Percentiles rank a stretch among this genome's conserved stretches.
phyloP scores from a whole-genome alignment of 257 asterid genomes.

The Gentiana macrophylla region DNA sequence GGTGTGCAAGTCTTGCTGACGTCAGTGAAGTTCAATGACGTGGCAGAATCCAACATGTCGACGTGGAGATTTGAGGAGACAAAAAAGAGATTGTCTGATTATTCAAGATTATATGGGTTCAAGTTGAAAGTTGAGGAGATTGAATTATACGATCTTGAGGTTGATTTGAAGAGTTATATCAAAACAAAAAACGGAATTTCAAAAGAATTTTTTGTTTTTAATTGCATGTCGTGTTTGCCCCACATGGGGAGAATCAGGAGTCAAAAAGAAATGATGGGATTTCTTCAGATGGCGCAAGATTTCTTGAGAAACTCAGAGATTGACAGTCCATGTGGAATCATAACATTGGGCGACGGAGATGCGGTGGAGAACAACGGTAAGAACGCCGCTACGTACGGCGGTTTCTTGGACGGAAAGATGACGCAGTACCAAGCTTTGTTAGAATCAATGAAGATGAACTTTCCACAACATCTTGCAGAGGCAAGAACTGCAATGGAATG shows the following conservation, averaged over 20 bases:
- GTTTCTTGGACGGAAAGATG: constrained; percentile 26
- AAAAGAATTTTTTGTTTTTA: constrained; percentile 27
- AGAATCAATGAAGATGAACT: constrained; percentile 27
- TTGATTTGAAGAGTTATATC: constrained; percentile 4
- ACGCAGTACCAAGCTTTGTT: constrained; percentile 23
- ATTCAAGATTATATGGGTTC: constrained; percentile 23
- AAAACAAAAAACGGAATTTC: not conserved
- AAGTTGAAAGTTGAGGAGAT: constrained; percentile 26
- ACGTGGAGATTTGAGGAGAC: constrained; percentile 36
- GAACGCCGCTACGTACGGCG: constrained; percentile 12
- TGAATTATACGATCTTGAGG: constrained; percentile 20
- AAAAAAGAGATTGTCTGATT: constrained; percentile 24
- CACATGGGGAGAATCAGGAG: constrained; percentile 33
- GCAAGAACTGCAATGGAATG: constrained; percentile 33
- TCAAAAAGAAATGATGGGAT: constrained; percentile 22
- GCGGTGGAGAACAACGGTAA: constrained; percentile 10
- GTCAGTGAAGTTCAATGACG: constrained; percentile 20
- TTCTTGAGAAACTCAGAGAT: constrained; percentile 11
- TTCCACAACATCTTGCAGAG: constrained; percentile 26
- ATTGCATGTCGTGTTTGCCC: constrained; percentile 30
- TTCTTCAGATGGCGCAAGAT: constrained; percentile 15
- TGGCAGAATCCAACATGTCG: constrained; percentile 7
- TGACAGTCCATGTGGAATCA: constrained; percentile 12
- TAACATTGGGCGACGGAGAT: constrained; percentile 26
- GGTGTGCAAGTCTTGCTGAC: constrained; percentile 18